phyloP scores from a whole-genome alignment of 345 rosid genomes.

The Hevea brasiliensis region DNA sequence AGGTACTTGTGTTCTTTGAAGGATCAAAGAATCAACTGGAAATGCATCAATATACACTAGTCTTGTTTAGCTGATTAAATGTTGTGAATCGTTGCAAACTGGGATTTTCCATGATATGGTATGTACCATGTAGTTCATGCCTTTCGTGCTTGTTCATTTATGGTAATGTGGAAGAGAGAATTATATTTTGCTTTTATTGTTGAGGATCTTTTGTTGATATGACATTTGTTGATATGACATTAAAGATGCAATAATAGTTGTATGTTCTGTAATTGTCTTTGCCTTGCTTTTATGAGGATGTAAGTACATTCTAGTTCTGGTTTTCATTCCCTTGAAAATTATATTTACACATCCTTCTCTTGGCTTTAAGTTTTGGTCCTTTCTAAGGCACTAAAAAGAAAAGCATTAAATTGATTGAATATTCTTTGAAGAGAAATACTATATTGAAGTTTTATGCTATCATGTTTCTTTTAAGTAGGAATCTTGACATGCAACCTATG shows the following conservation, averaged over 20 bases:
- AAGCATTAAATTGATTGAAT: neutral
- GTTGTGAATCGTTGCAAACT: no score
- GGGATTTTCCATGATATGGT: no score
- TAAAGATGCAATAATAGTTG: neutral
- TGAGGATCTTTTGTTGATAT: no score
- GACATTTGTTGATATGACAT: no score
- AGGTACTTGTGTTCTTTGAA: constrained; percentile 41
- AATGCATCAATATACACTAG: neutral
- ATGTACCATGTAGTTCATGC: neutral
- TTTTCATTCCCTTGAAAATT: neutral
- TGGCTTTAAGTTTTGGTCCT: no score
- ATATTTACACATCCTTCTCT: neutral
- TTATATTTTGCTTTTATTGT: no score
- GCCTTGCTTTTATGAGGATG: neutral
- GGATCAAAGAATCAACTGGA: neutral
- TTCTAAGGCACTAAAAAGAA: no score
- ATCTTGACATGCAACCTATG: neutral
- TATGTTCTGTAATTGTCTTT: neutral
- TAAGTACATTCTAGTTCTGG: neutral
- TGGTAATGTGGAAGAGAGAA: neutral
- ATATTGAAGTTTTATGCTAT: neutral
- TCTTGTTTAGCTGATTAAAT: no score
- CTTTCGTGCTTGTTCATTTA: no score
- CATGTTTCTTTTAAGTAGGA: neutral
- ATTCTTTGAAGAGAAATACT: neutral